Evolutionary conservation across 78 protist genomes (phyloP).

Genomic region (Dictyostelium citrinum): DNA sequence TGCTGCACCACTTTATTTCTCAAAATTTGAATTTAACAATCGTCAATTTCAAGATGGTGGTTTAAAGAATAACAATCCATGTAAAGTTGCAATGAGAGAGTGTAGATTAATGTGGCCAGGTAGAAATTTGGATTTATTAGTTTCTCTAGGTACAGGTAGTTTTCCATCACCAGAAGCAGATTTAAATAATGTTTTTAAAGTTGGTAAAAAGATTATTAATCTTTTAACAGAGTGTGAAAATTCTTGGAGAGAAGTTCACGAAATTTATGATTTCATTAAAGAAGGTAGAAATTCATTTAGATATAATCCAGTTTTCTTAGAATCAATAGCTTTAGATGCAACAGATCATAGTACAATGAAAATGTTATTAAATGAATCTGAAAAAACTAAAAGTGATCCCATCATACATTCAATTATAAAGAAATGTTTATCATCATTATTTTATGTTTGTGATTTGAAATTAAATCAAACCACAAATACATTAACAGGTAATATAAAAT

Average conservation of each 20-base stretch:
- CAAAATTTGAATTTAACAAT: background rate
- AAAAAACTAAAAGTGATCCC: background rate
- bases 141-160: background rate
- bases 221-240: background rate
- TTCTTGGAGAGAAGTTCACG: background rate
- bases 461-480: background rate
- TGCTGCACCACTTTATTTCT: slow-evolving; percentile 19
- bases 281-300: background rate
- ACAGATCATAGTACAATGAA: background rate
- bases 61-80: background rate
- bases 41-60: slow-evolving; percentile 13
- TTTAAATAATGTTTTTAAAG: background rate
- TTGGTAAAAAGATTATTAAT: background rate
- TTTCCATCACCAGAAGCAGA: background rate
- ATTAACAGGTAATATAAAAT: background rate
- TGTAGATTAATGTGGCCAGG: background rate
- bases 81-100: background rate
- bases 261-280: background rate
- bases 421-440: background rate
- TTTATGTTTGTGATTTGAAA: background rate
- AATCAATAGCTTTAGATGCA: background rate
- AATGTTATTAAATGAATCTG: background rate
- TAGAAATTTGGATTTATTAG: background rate
- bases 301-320: background rate
- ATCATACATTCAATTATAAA: background rate